Evolutionary conservation across 495 filamentous ascomycete genomes (phyloP), one percentile per base, ranked within the genome.

Genomic region (Lasiosphaeria miniovina): DNA sequence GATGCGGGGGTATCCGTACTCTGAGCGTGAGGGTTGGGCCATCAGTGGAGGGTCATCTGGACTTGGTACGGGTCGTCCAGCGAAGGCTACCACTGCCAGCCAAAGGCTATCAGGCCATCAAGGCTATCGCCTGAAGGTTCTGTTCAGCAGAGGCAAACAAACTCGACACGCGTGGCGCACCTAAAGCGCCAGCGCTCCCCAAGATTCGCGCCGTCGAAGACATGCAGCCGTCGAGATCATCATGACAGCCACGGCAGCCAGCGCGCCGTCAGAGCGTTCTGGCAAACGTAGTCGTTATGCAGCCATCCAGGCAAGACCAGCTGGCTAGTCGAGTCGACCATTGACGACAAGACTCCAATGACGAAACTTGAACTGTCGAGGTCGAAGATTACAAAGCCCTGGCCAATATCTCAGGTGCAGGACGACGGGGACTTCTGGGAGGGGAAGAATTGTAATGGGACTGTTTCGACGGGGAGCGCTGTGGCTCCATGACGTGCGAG

Each of bases 181-280:
- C 38, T 12, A 41, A 7, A 11, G 11, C 43, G 5, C 43, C 12
- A n/a, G 12, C 43, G 11, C 5, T 5, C 5, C 12, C 43, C 8
- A 46, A n/a, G 11, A 1, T 46, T 46, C 12, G 11, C 43, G 43
- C 43, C 43, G 43, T 46, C 12, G 11, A n/a, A 46, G 3, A 0
- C 15, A 46, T n/a, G 43, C 12, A 11, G 52, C 52, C 14, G 32
- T 49, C 45, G 49, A 31, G 51, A 24, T 40, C 52, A 60, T 55
- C 31, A 51, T 55, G 46, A 56, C 59, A 52, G 11, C 4, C 34
- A 43, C 33, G 36, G 45, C 41, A 48, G 49, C 11, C 34, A 4
- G 15, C 24, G 24, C 11, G 36, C 36, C 52, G 36, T 43, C 52
- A 41, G 38, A 54, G 38, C 52, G 52, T 43, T 31, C 52, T 24